A percentile compares a stretch with the other conserved stretches of the same genome.
phyloP scores from a whole-genome alignment of 257 asterid species.

The Solanum corneliomulleri region DNA sequence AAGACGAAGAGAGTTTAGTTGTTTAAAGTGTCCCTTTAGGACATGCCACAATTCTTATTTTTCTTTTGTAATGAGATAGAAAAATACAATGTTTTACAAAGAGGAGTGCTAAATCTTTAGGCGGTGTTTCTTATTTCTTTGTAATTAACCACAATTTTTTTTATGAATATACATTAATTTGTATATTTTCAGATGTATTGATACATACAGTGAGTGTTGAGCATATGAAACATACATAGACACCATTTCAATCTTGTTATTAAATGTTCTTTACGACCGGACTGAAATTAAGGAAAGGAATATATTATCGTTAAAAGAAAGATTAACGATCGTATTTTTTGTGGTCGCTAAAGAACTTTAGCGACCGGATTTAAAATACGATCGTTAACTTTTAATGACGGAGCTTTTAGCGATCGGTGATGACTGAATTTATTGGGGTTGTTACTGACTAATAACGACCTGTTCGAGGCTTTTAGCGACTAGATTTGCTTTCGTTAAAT shows the following conservation, averaged over 20 bases:
- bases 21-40: no score
- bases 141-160: not conserved
- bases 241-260: not conserved
- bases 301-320: not conserved
- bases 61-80: not conserved
- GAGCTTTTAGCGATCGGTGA: not conserved
- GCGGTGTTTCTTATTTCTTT: not conserved
- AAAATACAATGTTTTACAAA: not conserved
- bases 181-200: no score
- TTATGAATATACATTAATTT: no score
- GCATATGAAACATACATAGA: no score
- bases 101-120: not conserved
- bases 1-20: not conserved
- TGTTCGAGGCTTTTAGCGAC: no score
- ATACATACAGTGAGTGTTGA: no score
- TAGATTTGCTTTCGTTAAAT: no score
- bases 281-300: not conserved
- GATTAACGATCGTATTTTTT: no score
- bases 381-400: no score
- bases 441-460: no score
- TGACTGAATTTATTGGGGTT: no score
- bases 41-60: no score
- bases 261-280: not conserved
- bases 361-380: not conserved
- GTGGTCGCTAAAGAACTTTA: not conserved